phyloP scores from a whole-genome alignment of 106 monocot species.

The Dendrobium catenatum region DNA sequence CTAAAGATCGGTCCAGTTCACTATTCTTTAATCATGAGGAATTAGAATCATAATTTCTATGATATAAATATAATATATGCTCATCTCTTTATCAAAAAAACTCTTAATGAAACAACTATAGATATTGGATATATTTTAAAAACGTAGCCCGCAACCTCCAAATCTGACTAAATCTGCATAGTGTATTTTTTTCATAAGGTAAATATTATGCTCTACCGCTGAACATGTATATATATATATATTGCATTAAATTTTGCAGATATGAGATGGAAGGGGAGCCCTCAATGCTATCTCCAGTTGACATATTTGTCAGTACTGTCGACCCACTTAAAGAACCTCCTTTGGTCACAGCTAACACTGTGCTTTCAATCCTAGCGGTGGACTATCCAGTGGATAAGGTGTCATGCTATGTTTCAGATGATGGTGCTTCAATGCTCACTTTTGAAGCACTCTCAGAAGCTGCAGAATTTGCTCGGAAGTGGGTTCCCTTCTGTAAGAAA shows the following conservation, averaged over 20 bases:
- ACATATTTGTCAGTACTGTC: slow-evolving; percentile 91
- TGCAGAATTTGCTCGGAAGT: slow-evolving; percentile 86
- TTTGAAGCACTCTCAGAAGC: slow-evolving; percentile 92
- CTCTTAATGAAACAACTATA: too few relatives aligned
- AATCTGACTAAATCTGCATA: not conserved
- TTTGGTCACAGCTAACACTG: slow-evolving; percentile 91
- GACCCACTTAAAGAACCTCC: slow-evolving; percentile 96
- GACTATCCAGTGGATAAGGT: slow-evolving; percentile 97
- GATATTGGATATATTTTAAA: too few relatives aligned
- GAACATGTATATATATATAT: not conserved
- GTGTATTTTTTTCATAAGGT: not conserved
- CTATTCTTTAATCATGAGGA: too few relatives aligned
- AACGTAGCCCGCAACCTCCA: too few relatives aligned
- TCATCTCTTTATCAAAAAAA: too few relatives aligned
- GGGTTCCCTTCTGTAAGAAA: slow-evolving; percentile 98
- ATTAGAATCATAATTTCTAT: too few relatives aligned
- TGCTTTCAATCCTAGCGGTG: slow-evolving; percentile 84
- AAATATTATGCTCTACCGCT: not conserved
- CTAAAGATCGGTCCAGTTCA: too few relatives aligned
- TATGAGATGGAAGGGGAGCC: slow-evolving; percentile 88
- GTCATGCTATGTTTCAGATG: slow-evolving; percentile 96
- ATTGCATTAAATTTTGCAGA: slow-evolving; percentile 21
- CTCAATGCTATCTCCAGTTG: slow-evolving; percentile 68
- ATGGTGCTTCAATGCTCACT: slow-evolving; percentile 94
- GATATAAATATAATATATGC: too few relatives aligned